Evolutionary conservation across 352 stramenopile species (phyloP).

Genomic region (Globisporangium paroecandrum): DNA sequence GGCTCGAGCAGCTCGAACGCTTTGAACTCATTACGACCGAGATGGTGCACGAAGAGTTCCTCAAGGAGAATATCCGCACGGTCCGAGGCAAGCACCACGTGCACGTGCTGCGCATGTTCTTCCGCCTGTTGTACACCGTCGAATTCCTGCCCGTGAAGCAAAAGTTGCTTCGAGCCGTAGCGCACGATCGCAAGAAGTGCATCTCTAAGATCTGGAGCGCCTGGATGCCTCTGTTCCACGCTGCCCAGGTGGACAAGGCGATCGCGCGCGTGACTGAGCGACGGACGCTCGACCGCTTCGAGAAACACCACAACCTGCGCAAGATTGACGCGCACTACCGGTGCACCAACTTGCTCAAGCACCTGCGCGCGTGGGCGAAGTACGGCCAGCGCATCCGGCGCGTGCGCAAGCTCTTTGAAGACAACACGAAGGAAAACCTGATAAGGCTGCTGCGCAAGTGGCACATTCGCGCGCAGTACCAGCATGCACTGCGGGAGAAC

Average conservation of each 20-base stretch:
- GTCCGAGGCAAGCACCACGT: conserved; percentile 32
- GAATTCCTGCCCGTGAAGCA: conserved; percentile 46
- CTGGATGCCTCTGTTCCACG: conserved; percentile 51
- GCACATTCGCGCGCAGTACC: conserved; percentile 53
- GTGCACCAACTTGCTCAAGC: conserved; percentile 41
- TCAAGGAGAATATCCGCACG: conserved; percentile 71
- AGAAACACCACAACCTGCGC: conserved; percentile 67
- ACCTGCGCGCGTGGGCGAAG: conserved; percentile 49
- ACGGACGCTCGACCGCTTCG: conserved; percentile 59
- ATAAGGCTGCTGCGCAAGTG: conserved; percentile 39
- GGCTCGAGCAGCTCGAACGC: conserved; percentile 52
- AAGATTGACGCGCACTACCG: conserved; percentile 67
- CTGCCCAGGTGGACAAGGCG: conserved; percentile 56
- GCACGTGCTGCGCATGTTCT: conserved; percentile 48
- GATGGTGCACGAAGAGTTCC: conserved; percentile 78
- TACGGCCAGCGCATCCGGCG: conserved; percentile 50
- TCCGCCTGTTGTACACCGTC: conserved; percentile 36
- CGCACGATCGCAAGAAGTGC: conserved; percentile 31
- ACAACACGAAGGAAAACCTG: conserved; percentile 45
- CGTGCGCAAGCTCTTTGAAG: conserved; percentile 63
- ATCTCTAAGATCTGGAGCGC: conserved; percentile 28
- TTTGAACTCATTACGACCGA: conserved; percentile 72
- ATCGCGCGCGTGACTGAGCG: conserved; percentile 45
- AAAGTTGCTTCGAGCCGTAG: conserved; percentile 30
- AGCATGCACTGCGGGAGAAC: conserved; percentile 43